Percentiles rank a stretch among this genome's conserved stretches.
phyloP scores from a whole-genome alignment of 768 basidiomycete genomes.

The Suillus paluster region DNA sequence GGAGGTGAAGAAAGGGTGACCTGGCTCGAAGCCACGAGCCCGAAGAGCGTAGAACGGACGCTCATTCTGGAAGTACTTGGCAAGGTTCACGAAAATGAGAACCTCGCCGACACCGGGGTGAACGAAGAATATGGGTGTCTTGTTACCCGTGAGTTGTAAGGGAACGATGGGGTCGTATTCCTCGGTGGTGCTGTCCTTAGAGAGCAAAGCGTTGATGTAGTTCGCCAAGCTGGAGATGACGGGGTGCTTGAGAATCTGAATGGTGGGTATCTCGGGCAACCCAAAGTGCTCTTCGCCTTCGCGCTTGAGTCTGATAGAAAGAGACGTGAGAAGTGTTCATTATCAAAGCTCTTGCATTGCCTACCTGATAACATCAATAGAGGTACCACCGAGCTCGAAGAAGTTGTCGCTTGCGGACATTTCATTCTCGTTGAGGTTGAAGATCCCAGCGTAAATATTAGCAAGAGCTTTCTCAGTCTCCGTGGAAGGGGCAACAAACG shows the following conservation, averaged over 20 bases:
- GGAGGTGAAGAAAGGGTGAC: constrained; percentile 39
- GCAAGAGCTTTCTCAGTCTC: constrained; percentile 31
- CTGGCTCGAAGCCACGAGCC: constrained; percentile 47
- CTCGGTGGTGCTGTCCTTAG: constrained; percentile 10
- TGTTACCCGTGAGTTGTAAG: constrained; percentile 40
- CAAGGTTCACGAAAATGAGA: constrained; percentile 45
- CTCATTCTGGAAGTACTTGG: constrained; percentile 41
- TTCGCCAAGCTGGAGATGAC: constrained; percentile 33
- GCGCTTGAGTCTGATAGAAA: constrained; percentile 22
- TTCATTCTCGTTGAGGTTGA: constrained; percentile 24
- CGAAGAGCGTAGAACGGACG: constrained; percentile 50
- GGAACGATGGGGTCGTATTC: constrained; percentile 45
- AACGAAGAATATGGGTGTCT: constrained; percentile 47
- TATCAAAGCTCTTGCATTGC: neutral
- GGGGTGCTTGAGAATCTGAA: constrained; percentile 40
- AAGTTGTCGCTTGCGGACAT: constrained; percentile 37
- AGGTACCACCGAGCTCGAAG: constrained; percentile 45
- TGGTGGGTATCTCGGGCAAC: constrained; percentile 35
- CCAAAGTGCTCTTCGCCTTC: constrained; percentile 27
- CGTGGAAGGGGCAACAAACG: constrained; percentile 22
- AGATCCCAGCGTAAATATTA: constrained; percentile 30
- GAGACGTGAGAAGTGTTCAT: neutral
- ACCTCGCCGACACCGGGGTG: constrained; percentile 48
- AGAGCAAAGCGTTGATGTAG: constrained; percentile 32
- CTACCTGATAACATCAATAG: constrained; percentile 38